Evolutionary conservation across 169 alveolate genomes (phyloP), one percentile per base, ranked within the genome.

Genomic region (Babesia bovis): DNA sequence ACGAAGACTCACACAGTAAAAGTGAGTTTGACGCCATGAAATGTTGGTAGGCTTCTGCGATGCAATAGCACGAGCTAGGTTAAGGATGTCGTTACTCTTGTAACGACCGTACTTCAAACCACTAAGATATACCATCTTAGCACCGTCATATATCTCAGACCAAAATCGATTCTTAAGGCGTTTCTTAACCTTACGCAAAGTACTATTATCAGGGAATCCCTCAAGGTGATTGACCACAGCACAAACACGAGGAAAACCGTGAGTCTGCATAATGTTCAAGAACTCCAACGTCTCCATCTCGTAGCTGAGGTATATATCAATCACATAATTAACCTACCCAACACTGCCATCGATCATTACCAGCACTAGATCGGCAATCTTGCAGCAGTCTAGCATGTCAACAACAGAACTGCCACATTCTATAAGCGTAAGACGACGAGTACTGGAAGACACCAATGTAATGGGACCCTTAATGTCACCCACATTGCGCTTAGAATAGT

Each of bases 281-380:
- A 96, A 98, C 92, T 98, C 99, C 67, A 98, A 96, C 10, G 99
- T 98, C 83, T 97, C 99, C 97, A 98, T 93, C 85, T 98, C 99
- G 82, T 97, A 96, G 21, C 81, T 17, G 97, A 95, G 45, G 6
- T 21, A 19, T 4, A 84, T 72, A 83, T 63, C 17, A 13, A 0
- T 12, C 30, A 36, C 49, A 4, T 52, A 23, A 0, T 58, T 4
- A 12, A 21, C 81, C 2, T 55, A 87, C 69, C 97, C 96, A 67
- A 88, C 92, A 61, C 92, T 78, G 0, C 99, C 99, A 85, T 98
- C 99, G 30, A 98, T 94, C 60, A 98, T 85, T 40, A 96, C 77
- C 59, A 98, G 79, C 53, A 97, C 99, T 30, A 97, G 70, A 85
- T 98, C 99, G 1, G 99, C 99, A 10, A 97, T 92, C 84, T 98